Evolutionary conservation across 2,329 filamentous ascomycete species (phyloP), one percentile per base, ranked within the genome.

Genomic region (Fusarium continuum): DNA sequence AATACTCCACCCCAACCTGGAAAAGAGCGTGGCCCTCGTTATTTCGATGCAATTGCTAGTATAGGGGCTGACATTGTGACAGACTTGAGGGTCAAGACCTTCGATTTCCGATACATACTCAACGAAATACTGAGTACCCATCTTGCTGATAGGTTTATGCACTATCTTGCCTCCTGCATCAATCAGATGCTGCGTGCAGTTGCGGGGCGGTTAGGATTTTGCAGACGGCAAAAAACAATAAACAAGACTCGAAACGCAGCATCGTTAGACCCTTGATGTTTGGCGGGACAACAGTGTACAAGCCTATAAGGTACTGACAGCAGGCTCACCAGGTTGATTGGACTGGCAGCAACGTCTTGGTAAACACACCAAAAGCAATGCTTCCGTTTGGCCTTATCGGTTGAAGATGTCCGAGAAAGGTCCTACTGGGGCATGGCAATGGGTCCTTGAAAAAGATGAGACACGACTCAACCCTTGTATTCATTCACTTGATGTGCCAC

Each of bases 281-380:
- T 63, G 62, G 47, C 62, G 32, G 62, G 62, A 53, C 62, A 59
- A 65, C 62, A 58, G 59, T 51, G 62, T 52, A 48, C 26, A 26
- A 50, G 23, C n/a, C n/a, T n/a, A 35, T 40, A 19, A 51, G 20
- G 39, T 46, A 58, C 49, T 38, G 41, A 44, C 60, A 51, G 28
- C 32, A 47, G 26, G 19, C 14, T 56, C 35, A 20, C 41, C 25
- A 40, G 28, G 34, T 36, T 48, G 13, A 45, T 43, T 61, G 49
- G 50, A 11, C 25, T 39, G 26, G 38, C 23, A 45, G 44, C 45
- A 35, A 41, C 55, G 22, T 43, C 35, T 36, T 52, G 32, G 38
- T 56, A 31, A 50, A 57, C 11, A 39, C 32, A 22, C 5, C 28
- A 38, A 19, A 40, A 36, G 25, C 32, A 25, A 23, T 34, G 59